Base-by-base conservation (phyloP, 306 rosid species). In the Quillaja saponaria region DNA sequence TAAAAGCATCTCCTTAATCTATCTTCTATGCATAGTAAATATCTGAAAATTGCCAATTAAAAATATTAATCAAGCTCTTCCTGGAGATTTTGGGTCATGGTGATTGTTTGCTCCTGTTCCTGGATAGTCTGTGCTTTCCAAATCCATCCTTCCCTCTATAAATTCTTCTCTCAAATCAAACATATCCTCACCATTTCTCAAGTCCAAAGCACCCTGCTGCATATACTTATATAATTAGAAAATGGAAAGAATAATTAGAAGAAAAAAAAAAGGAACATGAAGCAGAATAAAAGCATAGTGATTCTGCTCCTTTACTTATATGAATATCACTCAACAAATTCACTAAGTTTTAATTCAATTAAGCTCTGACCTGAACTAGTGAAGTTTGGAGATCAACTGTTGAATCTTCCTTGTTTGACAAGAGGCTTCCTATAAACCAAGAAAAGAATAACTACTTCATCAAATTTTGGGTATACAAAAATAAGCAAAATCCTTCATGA, bases 41-140 rank as follows among this genome's bases (percentile, higher is more conserved):
- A n/a, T n/a, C n/a, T n/a, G n/a, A n/a, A n/a, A n/a, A n/a, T n/a
- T n/a, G n/a, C n/a, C n/a, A n/a, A n/a, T n/a, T n/a, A n/a, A n/a
- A n/a, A n/a, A n/a, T n/a, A n/a, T 25, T 25, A 25, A 25, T 25
- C 31, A 25, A 25, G 74, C 47, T 80, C 46, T 62, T 65, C 73
- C 80, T 5, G 91, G 91, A 10, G 91, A 25, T 44, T 49, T 72
- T 3, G 91, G 91, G 12, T 82, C 84, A 59, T 85, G 91, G 34
- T 56, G 65, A 39, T 72, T 80, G 77, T 85, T 85, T 65, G 91
- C 85, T 19, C 84, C 91, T 38, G 91, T 74, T 11, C 85, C 87
- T 18, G 82, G 86, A 75, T 85, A 85, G 20, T 82, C 91, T 49
- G 46, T 51, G 7, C 44, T 77, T 67, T 82, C 91, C 57, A 85